Evolutionary conservation across 176 grass and related monocot genomes (phyloP).

Genomic region (Rhynchospora pubera): DNA sequence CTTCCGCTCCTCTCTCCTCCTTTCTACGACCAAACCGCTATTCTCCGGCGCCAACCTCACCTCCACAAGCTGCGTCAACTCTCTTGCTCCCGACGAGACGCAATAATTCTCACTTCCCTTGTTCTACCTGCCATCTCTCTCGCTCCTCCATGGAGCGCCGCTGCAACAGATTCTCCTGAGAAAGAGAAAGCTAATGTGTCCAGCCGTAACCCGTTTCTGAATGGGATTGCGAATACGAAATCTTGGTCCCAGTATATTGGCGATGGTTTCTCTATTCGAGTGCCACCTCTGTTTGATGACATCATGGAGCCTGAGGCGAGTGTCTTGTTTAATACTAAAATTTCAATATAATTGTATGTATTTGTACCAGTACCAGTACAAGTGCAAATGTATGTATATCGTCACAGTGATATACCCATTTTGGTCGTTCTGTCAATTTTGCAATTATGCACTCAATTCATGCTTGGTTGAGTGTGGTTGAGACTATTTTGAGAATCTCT

Average conservation of each 20-base stretch:
- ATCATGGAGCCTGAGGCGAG: slow-evolving; percentile 82
- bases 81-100: slow-evolving; percentile 40
- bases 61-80: slow-evolving; percentile 11
- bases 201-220: slow-evolving; percentile 18
- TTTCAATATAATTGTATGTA: background rate
- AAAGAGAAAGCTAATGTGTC: slow-evolving; percentile 13
- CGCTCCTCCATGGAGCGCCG: slow-evolving; percentile 8
- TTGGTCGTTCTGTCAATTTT: background rate
- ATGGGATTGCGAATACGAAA: slow-evolving; percentile 75
- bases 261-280: slow-evolving; percentile 86
- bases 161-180: slow-evolving; percentile 14
- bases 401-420: background rate
- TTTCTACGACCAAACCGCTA: slow-evolving; percentile 8
- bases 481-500: background rate
- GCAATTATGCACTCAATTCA: background rate
- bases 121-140: slow-evolving; percentile 25
- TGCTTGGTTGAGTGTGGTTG: background rate
- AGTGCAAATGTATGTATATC: background rate
- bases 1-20: slow-evolving; percentile 31
- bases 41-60: background rate
- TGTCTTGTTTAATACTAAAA: background rate
- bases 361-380: background rate
- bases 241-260: slow-evolving; percentile 87
- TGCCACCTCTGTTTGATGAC: slow-evolving; percentile 85
- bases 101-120: slow-evolving; percentile 35